Evolutionary conservation across 345 rosid genomes (phyloP).

Genomic region (Dimocarpus longan): DNA sequence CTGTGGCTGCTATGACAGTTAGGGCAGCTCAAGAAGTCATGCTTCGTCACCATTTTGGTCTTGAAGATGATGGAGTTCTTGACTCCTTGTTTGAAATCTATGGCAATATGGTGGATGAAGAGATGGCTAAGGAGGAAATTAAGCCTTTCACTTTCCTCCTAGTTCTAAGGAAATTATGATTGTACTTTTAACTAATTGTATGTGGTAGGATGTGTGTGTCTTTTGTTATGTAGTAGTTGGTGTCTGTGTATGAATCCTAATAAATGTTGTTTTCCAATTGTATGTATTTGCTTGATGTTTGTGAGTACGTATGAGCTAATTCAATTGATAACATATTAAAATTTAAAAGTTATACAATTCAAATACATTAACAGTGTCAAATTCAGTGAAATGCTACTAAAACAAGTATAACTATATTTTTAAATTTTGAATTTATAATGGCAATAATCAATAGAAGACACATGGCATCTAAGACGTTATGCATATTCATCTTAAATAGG

Average conservation of each 20-base stretch:
- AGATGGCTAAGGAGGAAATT: slow-evolving; percentile 59
- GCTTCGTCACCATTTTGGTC: slow-evolving; percentile 72
- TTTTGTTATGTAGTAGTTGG: background rate
- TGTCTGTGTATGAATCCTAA: background rate
- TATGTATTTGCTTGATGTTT: too few relatives aligned
- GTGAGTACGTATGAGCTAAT: too few relatives aligned
- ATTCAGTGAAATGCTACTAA: too few relatives aligned
- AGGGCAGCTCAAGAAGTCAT: slow-evolving; percentile 87
- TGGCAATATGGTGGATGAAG: slow-evolving; percentile 60
- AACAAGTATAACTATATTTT: too few relatives aligned
- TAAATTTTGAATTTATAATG: too few relatives aligned
- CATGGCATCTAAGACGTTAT: too few relatives aligned
- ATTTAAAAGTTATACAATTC: too few relatives aligned
- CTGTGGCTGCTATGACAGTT: slow-evolving; percentile 62
- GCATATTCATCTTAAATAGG: too few relatives aligned
- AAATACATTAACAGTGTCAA: too few relatives aligned
- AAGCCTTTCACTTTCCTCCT: slow-evolving; percentile 61
- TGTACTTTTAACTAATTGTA: background rate
- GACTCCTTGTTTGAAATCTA: slow-evolving; percentile 65
- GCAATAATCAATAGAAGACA: too few relatives aligned
- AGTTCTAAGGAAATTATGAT: slow-evolving; percentile 61
- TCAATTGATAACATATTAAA: too few relatives aligned
- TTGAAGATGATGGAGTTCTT: slow-evolving; percentile 56
- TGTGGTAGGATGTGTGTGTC: background rate
- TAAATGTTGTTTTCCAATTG: too few relatives aligned